These are phyloP conservation scores for Amylostereum areolatum DNA, from an alignment of 1,284 basidiomycete species.

Conservation along the genomic window DNA sequence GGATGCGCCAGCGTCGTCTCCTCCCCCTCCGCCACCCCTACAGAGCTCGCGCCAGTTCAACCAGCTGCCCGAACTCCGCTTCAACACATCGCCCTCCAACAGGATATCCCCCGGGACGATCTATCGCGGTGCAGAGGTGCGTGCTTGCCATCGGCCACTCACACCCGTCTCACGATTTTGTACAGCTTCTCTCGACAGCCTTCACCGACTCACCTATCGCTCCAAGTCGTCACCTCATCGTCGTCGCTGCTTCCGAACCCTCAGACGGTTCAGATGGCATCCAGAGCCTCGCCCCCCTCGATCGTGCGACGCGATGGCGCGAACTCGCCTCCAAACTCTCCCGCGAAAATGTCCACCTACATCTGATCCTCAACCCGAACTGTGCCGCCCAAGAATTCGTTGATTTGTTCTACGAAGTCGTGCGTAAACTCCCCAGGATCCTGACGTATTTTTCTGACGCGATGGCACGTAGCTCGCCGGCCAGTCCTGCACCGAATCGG, in stretches of 20 bases:
- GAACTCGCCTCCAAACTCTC: conserved; percentile 37
- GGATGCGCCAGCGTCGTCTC: conserved; percentile 7
- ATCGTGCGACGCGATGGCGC: conserved; percentile 25
- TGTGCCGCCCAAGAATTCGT: conserved; percentile 38
- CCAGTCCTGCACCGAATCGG: conserved; percentile 23
- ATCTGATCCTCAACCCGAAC: conserved; percentile 46
- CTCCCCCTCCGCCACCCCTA: not conserved
- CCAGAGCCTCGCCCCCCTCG: conserved; percentile 40
- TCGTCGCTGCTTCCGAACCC: conserved; percentile 47
- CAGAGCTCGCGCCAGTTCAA: conserved; percentile 21
- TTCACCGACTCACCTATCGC: conserved; percentile 29
- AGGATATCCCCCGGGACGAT: conserved; percentile 38
- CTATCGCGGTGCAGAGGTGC: conserved; percentile 38
- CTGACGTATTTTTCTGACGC: not conserved
- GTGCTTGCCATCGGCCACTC: conserved; percentile 9
- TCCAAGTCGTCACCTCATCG: conserved; percentile 41
- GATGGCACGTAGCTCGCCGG: conserved; percentile 16
- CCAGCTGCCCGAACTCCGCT: conserved; percentile 36
- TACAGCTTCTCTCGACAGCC: conserved; percentile 33
- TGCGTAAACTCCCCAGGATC: conserved; percentile 25
- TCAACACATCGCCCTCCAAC: conserved; percentile 36
- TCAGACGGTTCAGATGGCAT: conserved; percentile 22
- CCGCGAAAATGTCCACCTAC: conserved; percentile 50
- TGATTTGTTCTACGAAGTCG: conserved; percentile 48
- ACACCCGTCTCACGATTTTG: conserved; percentile 9